Base-by-base conservation (phyloP, 257 asterid species). In the Lithospermum erythrorhizon region DNA sequence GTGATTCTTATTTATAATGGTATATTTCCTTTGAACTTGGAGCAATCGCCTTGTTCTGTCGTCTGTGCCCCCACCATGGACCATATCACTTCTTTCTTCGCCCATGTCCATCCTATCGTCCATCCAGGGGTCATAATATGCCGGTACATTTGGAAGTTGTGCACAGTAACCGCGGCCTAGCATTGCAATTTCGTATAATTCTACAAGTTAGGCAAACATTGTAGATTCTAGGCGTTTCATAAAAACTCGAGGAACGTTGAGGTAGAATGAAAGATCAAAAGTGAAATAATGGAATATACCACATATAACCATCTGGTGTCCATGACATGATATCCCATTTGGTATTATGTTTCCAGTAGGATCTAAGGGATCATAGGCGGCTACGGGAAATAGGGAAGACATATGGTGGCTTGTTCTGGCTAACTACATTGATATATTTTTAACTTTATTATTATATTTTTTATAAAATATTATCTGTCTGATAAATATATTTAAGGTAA, bases 281-380 rank as follows among this genome's bases (percentile, higher is more conserved):
- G 37, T 30, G 53, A 18, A 16, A 22, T 19, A 56, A 14, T 18
- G 56, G 21, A 1, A 29, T 20, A 70, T 90, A 90, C 98, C 76
- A 85, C 95, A 68, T n/a, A n/a, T 85, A 90, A 58, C 98, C 98
- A 71, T 90, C 98, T 14, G 94, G 81, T 48, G 95, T 85, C 98
- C 98, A 90, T 25, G 94, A 77, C 87, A 87, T 79, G 10, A 90
- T 58, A 63, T 90, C 98, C 98, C 98, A 90, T 82, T 81, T 90
- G 77, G 83, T 11, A 96, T 90, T 66, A 90, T 79, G 77, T 90
- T 87, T 58, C 98, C 98, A 22, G 61, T 83, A 0, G 98, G 98
- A 84, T 90, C 98, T 74, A 87, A 62, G 21, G 98, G 89, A 67
- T 90, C 98, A 71, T 85, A 90, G 6, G 95, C 95, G 61, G 59